These are phyloP conservation scores for Flueggea neowawraea DNA, from an alignment of 441 rosid species.

Conservation along the genomic window DNA sequence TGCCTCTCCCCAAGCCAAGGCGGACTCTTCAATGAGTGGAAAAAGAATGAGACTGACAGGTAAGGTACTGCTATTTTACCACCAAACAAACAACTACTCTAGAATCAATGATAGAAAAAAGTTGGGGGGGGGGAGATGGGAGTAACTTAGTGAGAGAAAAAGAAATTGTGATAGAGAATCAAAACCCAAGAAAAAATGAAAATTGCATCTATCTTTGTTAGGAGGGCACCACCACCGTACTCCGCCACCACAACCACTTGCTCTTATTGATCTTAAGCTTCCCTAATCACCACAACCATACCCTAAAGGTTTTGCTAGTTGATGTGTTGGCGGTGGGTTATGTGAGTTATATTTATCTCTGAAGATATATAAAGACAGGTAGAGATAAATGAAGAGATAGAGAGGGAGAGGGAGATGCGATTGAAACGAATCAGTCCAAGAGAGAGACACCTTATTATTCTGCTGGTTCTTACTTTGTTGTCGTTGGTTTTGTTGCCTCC, in stretches of 20 bases:
- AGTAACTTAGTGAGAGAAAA: too few species aligned
- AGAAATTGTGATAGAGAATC: too few species aligned
- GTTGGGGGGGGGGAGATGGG: background rate
- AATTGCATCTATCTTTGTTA: too few species aligned
- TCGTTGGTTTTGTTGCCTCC: slow-evolving; percentile 19
- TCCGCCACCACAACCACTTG: too few species aligned
- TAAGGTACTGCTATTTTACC: too few species aligned
- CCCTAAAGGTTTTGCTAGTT: too few species aligned
- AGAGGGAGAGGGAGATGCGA: slow-evolving; percentile 25
- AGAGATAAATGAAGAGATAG: background rate
- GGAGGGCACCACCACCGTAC: too few species aligned
- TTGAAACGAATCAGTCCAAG: slow-evolving; percentile 42
- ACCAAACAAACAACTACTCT: background rate
- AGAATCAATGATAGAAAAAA: slow-evolving; percentile 1
- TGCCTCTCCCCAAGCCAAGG: slow-evolving; percentile 25
- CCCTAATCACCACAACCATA: too few species aligned
- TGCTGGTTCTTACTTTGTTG: background rate
- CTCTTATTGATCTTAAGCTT: too few species aligned
- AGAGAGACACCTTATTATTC: slow-evolving; percentile 31
- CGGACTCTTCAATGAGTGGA: slow-evolving; percentile 37
- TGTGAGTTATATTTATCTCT: too few species aligned
- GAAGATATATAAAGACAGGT: background rate
- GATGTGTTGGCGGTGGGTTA: too few species aligned
- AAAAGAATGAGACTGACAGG: background rate
- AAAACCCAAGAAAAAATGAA: too few species aligned